phyloP scores from a whole-genome alignment of 352 stramenopile species.

The Achlya hypogyna region DNA sequence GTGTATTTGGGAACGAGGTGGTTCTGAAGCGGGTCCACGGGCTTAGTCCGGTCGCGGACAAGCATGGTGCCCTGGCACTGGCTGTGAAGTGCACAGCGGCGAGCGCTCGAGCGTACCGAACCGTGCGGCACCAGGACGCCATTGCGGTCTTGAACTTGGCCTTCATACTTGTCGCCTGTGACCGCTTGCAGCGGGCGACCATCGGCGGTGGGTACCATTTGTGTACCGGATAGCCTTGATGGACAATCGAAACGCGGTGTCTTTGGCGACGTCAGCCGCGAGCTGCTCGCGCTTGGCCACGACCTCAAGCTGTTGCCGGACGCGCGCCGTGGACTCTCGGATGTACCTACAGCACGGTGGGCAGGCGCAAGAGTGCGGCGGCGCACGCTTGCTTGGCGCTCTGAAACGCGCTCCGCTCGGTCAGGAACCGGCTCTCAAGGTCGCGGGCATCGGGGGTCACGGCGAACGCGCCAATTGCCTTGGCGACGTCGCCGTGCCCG shows the following conservation, averaged over 20 bases:
- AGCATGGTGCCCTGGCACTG: slow-evolving; percentile 36
- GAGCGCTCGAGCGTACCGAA: not conserved
- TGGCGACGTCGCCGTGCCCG: slow-evolving; percentile 30
- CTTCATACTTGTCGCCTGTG: slow-evolving; percentile 44
- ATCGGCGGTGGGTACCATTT: slow-evolving; percentile 26
- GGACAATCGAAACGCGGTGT: not conserved
- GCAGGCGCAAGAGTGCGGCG: not conserved
- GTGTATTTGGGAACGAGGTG: not conserved
- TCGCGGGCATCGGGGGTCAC: slow-evolving; percentile 26
- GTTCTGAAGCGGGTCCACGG: not conserved
- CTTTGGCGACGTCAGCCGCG: slow-evolving; percentile 1
- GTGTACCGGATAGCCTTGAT: slow-evolving; percentile 36
- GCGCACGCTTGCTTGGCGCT: slow-evolving; percentile 39
- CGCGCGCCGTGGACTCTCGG: not conserved
- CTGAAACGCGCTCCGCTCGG: slow-evolving; percentile 40
- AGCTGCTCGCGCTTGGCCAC: slow-evolving; percentile 30
- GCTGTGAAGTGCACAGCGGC: not conserved
- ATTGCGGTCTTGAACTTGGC: slow-evolving; percentile 35
- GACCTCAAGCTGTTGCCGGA: slow-evolving; percentile 32
- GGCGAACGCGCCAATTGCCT: slow-evolving; percentile 37
- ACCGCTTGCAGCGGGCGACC: not conserved
- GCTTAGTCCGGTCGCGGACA: slow-evolving; percentile 28
- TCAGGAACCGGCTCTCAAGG: slow-evolving; percentile 29
- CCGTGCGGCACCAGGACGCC: slow-evolving; percentile 43
- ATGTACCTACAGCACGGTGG: slow-evolving; percentile 4